These are phyloP conservation scores for Tetracladium marchalianum DNA, from an alignment of 495 filamentous ascomycete genomes.

Conservation along the genomic window DNA sequence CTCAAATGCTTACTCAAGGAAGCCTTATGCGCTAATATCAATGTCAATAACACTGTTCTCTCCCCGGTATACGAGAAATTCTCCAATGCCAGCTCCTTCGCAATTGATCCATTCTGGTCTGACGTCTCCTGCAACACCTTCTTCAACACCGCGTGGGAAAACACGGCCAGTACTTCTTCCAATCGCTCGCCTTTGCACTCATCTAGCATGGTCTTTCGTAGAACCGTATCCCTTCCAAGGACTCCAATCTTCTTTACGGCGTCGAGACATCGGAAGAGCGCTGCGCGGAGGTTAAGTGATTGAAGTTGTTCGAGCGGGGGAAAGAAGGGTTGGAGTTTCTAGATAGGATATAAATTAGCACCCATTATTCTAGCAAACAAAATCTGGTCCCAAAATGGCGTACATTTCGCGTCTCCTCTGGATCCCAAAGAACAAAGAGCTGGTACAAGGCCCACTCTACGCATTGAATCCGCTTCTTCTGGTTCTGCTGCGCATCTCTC, in stretches of 20 bases:
- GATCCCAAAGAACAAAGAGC: conserved; percentile 74
- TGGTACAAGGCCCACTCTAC: conserved; percentile 81
- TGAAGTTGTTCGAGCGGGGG: conserved; percentile 79
- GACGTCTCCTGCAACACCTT: conserved; percentile 37
- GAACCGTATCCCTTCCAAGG: conserved; percentile 61
- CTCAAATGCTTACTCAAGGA: conserved; percentile 44
- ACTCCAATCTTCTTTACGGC: conserved; percentile 80
- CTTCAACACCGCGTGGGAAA: conserved; percentile 72
- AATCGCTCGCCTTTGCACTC: conserved; percentile 79
- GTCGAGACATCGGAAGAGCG: conserved; percentile 67
- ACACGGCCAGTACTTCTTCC: conserved; percentile 67
- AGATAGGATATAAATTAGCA: conserved; percentile 2
- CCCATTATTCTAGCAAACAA: conserved; percentile 4
- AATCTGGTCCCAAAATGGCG: neutral
- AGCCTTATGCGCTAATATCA: conserved; percentile 63
- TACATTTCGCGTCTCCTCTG: conserved; percentile 60
- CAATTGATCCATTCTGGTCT: conserved; percentile 31
- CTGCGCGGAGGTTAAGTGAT: conserved; percentile 78
- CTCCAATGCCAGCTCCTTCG: conserved; percentile 53
- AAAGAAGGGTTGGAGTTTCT: conserved; percentile 86
- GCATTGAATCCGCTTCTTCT: conserved; percentile 66
- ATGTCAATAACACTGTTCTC: conserved; percentile 48
- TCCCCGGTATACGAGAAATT: conserved; percentile 47
- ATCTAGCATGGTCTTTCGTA: conserved; percentile 86
- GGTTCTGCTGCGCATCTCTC: conserved; percentile 56